Conservation (phyloP, 768 basidiomycete genomes). For the Boletus rex-veris region DNA sequence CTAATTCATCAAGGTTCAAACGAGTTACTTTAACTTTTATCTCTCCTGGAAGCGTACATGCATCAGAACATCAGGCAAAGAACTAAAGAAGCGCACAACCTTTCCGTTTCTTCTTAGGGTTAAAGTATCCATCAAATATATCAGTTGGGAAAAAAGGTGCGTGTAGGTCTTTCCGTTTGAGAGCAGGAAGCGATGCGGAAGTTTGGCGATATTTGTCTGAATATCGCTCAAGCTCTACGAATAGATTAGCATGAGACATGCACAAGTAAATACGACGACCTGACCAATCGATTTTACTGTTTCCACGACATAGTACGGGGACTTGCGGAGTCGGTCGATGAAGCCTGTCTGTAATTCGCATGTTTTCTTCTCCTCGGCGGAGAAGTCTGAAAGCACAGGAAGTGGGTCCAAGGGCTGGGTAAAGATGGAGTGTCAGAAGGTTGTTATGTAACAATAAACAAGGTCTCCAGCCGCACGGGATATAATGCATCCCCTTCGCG, state of each 20-base stretch:
- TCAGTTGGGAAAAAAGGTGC: constrained; percentile 74
- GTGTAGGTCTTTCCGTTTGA: constrained; percentile 69
- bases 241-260: neutral
- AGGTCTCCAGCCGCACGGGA: constrained; percentile 56
- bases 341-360: constrained; percentile 67
- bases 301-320: constrained; percentile 75
- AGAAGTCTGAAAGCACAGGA: constrained; percentile 66
- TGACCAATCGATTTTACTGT: constrained; percentile 59
- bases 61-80: neutral
- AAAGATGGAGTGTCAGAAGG: constrained; percentile 15
- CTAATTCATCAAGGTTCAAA: constrained; percentile 65
- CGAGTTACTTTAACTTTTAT: constrained; percentile 38
- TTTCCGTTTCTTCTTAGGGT: constrained; percentile 65
- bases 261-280: neutral
- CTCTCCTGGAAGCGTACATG: constrained; percentile 12
- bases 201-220: constrained; percentile 81
- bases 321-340: constrained; percentile 58
- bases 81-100: constrained; percentile 18
- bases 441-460: constrained; percentile 14
- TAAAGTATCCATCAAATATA: constrained; percentile 77
- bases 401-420: constrained; percentile 58
- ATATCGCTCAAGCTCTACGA: constrained; percentile 69
- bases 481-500: constrained; percentile 76
- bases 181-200: constrained; percentile 52
- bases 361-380: constrained; percentile 61